These are phyloP conservation scores for Claviceps cyperi DNA, from an alignment of 2,329 filamentous ascomycete species.

Conservation along the genomic window DNA sequence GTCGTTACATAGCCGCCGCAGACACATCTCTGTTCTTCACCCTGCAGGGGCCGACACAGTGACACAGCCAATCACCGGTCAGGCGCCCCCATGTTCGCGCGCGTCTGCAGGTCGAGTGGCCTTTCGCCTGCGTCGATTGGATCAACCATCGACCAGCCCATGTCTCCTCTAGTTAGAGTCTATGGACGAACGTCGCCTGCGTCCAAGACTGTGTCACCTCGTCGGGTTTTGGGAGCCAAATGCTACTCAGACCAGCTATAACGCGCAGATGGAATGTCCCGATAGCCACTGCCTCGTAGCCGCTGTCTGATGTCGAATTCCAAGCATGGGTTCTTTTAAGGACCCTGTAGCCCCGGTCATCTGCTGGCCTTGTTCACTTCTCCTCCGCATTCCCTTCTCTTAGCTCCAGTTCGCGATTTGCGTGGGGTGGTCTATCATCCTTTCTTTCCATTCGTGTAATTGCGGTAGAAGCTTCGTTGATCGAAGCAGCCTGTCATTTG, in stretches of 20 bases:
- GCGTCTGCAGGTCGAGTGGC: slow-evolving; percentile 19
- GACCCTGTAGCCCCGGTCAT: slow-evolving; percentile 15
- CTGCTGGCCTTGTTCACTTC: slow-evolving; percentile 10
- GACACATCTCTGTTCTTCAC: slow-evolving; percentile 8
- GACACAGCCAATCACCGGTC: slow-evolving; percentile 9
- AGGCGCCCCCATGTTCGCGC: slow-evolving; percentile 20
- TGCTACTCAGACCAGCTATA: slow-evolving; percentile 5
- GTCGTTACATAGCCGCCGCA: slow-evolving; percentile 12
- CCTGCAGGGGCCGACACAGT: slow-evolving; percentile 8
- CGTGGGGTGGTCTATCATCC: slow-evolving; percentile 6
- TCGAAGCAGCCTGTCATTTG: slow-evolving; percentile 28
- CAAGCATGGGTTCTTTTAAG: slow-evolving; percentile 13
- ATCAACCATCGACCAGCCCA: not conserved
- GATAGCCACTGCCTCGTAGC: slow-evolving; percentile 14
- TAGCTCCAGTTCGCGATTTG: slow-evolving; percentile 12
- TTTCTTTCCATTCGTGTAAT: slow-evolving; percentile 13
- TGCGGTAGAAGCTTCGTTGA: slow-evolving; percentile 27
- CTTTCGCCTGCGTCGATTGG: slow-evolving; percentile 19
- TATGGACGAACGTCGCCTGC: no score
- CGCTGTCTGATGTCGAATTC: slow-evolving; percentile 10
- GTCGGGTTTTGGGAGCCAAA: not conserved
- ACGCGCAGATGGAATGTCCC: slow-evolving; percentile 7
- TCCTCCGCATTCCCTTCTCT: slow-evolving; percentile 22
- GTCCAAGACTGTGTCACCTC: not conserved
- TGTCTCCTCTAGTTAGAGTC: not conserved